These are phyloP conservation scores for Colletotrichum acutatum DNA, from an alignment of 2,329 filamentous ascomycete species.

Conservation along the genomic window DNA sequence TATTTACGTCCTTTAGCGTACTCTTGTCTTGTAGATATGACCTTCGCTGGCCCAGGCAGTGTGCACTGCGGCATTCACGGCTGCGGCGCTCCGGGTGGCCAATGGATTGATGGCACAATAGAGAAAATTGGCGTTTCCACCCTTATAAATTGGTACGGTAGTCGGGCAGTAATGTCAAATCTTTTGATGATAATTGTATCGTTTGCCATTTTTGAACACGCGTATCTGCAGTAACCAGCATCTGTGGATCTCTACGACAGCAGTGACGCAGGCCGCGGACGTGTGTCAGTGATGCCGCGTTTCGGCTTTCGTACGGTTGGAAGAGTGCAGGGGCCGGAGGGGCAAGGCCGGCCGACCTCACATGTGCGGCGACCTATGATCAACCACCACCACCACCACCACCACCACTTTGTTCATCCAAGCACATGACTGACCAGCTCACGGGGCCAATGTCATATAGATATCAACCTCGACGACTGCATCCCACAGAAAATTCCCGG, in stretches of 20 bases:
- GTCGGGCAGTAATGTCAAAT: constrained; percentile 18
- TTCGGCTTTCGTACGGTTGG: not conserved
- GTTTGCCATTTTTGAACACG: too few relatives aligned
- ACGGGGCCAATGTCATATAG: constrained; percentile 1
- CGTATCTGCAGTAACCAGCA: not conserved
- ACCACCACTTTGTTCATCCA: constrained; percentile 2
- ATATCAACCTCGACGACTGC: not conserved
- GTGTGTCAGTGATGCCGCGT: not conserved
- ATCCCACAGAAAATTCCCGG: not conserved
- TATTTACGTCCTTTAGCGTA: constrained; percentile 35
- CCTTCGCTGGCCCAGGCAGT: constrained; percentile 26
- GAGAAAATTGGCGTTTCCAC: constrained; percentile 31
- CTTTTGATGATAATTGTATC: not conserved
- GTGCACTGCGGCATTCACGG: constrained; percentile 20
- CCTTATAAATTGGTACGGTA: constrained; percentile 16
- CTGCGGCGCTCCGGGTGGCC: constrained; percentile 20
- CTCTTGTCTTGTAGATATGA: constrained; percentile 32
- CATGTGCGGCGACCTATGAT: constrained; percentile 5
- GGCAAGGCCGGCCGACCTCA: constrained; percentile 7
- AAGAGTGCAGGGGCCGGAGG: not conserved
- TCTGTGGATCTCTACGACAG: not conserved
- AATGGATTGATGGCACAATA: constrained; percentile 33
- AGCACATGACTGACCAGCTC: constrained; percentile 14
- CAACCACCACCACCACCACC: not conserved
- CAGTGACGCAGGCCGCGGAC: constrained; percentile 1